A percentile compares a stretch with the other conserved stretches of the same genome.
Conservation (phyloP, 176 grass and related monocot genomes). For the Areca catechu region DNA sequence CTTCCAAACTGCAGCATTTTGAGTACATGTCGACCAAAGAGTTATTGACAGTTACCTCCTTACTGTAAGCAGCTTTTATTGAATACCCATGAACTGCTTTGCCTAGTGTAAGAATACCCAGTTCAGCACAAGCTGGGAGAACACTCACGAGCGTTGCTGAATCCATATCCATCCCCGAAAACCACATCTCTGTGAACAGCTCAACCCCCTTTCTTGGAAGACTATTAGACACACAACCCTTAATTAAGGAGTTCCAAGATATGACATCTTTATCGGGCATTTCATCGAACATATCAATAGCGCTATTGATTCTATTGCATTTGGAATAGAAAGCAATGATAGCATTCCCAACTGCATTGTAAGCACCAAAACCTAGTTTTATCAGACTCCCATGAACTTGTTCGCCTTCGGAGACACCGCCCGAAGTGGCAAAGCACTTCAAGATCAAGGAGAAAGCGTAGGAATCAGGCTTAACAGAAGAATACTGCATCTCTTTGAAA, state of each 20-base stretch:
- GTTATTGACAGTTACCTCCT: constrained; percentile 40
- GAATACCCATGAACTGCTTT: constrained; percentile 53
- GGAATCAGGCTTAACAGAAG: constrained; percentile 41
- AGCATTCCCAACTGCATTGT: constrained; percentile 64
- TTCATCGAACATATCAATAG: constrained; percentile 48
- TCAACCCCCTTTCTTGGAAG: constrained; percentile 30
- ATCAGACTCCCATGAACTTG: constrained; percentile 43
- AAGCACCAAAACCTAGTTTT: constrained; percentile 53
- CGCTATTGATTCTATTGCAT: constrained; percentile 34
- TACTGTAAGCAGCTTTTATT: constrained; percentile 44
- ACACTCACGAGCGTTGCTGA: constrained; percentile 47
- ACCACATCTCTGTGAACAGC: constrained; percentile 48
- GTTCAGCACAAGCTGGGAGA: constrained; percentile 50
- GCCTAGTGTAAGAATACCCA: constrained; percentile 35
- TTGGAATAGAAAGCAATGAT: constrained; percentile 61
- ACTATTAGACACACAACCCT: constrained; percentile 49
- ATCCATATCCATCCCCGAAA: constrained; percentile 44
- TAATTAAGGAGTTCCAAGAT: constrained; percentile 79
- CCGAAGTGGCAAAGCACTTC: constrained; percentile 50
- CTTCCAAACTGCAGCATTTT: constrained; percentile 57
- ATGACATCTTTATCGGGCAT: constrained; percentile 63
- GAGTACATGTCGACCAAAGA: constrained; percentile 81
- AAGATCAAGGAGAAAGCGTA: constrained; percentile 56
- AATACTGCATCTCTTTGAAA: constrained; percentile 55
- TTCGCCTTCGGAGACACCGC: constrained; percentile 30